A percentile compares a stretch with the other conserved stretches of the same genome.
These are phyloP conservation scores for Odonthalia washingtoniensis DNA, from an alignment of 31 red algal genomes.

Conservation along the genomic window DNA sequence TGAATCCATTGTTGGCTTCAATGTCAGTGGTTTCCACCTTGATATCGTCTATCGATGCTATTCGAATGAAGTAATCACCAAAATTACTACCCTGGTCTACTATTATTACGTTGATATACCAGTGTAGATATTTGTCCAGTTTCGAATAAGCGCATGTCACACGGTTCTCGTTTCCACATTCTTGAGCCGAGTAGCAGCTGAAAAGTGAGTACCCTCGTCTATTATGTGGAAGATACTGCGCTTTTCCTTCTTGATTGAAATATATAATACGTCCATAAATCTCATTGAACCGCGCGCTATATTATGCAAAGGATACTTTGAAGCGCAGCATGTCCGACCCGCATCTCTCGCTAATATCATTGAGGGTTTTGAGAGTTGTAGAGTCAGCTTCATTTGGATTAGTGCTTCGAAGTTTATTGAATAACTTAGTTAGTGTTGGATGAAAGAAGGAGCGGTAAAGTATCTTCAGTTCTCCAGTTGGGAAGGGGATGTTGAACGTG, in stretches of 20 bases:
- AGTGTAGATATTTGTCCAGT: constrained; percentile 43
- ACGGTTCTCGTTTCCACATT: not conserved
- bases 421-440: constrained; percentile 26
- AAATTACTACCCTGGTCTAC: constrained; percentile 40
- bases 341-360: constrained; percentile 7
- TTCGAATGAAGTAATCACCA: constrained; percentile 18
- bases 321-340: constrained; percentile 1
- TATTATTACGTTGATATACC: constrained; percentile 27
- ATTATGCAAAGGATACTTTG: not conserved
- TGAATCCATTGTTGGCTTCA: constrained; percentile 29
- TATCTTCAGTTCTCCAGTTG: not conserved
- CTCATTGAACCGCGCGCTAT: too few species aligned
- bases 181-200: not conserved
- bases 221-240: constrained; percentile 30
- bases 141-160: not conserved
- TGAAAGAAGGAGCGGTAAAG: constrained; percentile 19
- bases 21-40: constrained; percentile 18
- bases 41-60: not conserved
- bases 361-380: not conserved
- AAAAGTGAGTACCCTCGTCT: constrained; percentile 38
- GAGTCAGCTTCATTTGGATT: constrained; percentile 2
- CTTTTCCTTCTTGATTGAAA: too few species aligned
- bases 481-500: too few species aligned
- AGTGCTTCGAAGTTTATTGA: not conserved
- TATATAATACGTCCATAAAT: constrained; percentile 40